Evolutionary conservation across 208 protist genomes (phyloP), one percentile per base, ranked within the genome.

Genomic region (Trypanosoma lewisi): DNA sequence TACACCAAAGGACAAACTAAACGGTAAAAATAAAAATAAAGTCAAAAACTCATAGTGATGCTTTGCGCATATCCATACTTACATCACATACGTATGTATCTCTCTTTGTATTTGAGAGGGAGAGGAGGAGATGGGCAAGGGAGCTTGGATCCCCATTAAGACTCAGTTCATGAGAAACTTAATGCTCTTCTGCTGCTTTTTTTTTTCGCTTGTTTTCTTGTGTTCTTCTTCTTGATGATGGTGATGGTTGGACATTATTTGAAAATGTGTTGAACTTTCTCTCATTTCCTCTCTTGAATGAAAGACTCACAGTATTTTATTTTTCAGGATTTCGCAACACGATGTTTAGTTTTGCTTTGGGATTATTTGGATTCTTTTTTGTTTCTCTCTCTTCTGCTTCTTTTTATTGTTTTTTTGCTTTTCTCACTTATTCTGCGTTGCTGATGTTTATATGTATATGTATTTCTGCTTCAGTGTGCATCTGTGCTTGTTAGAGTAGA

Each of bases 1-100:
- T n/a, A n/a, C n/a, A n/a, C n/a, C n/a, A n/a, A n/a, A n/a, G n/a
- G n/a, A n/a, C n/a, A n/a, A n/a, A n/a, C n/a, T n/a, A 61, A 75
- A n/a, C 59, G 62, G 39, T 8, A 27, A 14, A 9, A 58, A 56
- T 44, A 59, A 14, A 53, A 53, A 34, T 53, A 14, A 14, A 5
- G 12, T 7, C 4, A 48, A 48, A 23, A 48, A 16, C n/a, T 25
- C 25, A 8, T 34, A 25, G 6, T 8, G 48, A 17, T 33, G 17
- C n/a, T 47, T 16, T 21, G 16, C 16, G 48, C 25, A 39, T 42
- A 33, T n/a, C n/a, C n/a, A n/a, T n/a, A n/a, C n/a, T n/a, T n/a
- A n/a, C n/a, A n/a, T n/a, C n/a, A n/a, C n/a, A n/a, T 28, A 33
- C 0, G 8, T 52, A 49, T 49, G 6, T 49, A 49, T 52, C 6